These are phyloP conservation scores for Xylogone sp. DNA, from an alignment of 2,329 filamentous ascomycete species.

Conservation along the genomic window DNA sequence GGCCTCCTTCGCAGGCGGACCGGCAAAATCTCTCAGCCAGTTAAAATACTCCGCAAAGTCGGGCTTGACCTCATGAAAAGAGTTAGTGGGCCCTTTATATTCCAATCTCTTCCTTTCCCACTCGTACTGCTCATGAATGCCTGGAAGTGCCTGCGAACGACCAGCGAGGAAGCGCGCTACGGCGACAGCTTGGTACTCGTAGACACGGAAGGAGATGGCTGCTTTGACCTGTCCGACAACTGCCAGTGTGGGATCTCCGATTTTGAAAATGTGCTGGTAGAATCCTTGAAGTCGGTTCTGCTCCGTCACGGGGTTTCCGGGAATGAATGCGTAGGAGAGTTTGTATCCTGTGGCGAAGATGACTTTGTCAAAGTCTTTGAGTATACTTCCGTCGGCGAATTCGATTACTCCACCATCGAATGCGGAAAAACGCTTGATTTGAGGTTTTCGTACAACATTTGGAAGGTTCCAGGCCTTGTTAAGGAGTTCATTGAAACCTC, in stretches of 20 bases:
- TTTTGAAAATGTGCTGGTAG: constrained; percentile 54
- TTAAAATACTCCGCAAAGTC: constrained; percentile 64
- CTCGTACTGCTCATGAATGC: constrained; percentile 39
- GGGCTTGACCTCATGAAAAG: constrained; percentile 49
- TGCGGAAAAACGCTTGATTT: constrained; percentile 38
- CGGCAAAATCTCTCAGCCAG: constrained; percentile 41
- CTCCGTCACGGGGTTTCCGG: constrained; percentile 34
- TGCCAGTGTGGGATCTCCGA: constrained; percentile 46
- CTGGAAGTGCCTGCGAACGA: constrained; percentile 41
- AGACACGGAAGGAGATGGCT: constrained; percentile 62
- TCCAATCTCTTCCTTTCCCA: constrained; percentile 54
- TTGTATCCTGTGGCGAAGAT: constrained; percentile 63
- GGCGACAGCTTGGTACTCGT: constrained; percentile 62
- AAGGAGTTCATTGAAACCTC: background rate
- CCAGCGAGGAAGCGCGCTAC: constrained; percentile 55
- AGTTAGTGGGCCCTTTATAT: constrained; percentile 46
- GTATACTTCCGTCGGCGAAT: constrained; percentile 49
- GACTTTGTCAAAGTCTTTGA: constrained; percentile 52
- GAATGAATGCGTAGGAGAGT: constrained; percentile 57
- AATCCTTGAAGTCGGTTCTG: constrained; percentile 47
- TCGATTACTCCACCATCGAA: constrained; percentile 31
- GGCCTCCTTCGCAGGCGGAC: constrained; percentile 30
- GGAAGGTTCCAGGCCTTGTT: constrained; percentile 1
- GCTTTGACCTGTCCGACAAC: constrained; percentile 54
- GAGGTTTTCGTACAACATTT: constrained; percentile 30